phyloP scores from a whole-genome alignment of 768 basidiomycete species.

The Pholiota microspora region DNA sequence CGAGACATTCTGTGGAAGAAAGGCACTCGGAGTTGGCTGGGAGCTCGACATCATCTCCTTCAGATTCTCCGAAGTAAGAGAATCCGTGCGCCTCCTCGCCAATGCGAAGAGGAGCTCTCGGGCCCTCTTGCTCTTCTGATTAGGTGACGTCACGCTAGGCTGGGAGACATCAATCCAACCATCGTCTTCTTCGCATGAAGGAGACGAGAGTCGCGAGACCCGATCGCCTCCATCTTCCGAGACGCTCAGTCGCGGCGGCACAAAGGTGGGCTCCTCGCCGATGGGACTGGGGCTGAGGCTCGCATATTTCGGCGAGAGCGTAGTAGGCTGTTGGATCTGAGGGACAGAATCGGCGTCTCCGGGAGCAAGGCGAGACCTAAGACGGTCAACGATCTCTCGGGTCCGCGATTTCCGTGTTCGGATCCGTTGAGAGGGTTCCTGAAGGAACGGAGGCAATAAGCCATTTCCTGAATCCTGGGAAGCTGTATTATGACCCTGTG shows the following conservation, averaged over 20 bases:
- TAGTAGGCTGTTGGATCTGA: slow-evolving; percentile 3
- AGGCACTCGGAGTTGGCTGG: slow-evolving; percentile 5
- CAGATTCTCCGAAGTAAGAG: slow-evolving; percentile 27
- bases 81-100: slow-evolving; percentile 39
- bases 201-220: slow-evolving; percentile 27
- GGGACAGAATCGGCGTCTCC: slow-evolving; percentile 10
- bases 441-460: slow-evolving; percentile 49
- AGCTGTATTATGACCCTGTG: slow-evolving; percentile 24
- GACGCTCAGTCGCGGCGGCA: slow-evolving; percentile 33
- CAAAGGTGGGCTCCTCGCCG: slow-evolving; percentile 25
- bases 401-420: slow-evolving; percentile 51
- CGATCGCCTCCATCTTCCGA: slow-evolving; percentile 39
- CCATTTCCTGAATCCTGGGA: slow-evolving; percentile 25
- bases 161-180: slow-evolving; percentile 42
- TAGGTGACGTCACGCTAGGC: slow-evolving; percentile 17
- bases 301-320: slow-evolving; percentile 21
- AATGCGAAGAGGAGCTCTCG: slow-evolving; percentile 42
- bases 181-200: slow-evolving; percentile 38
- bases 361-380: slow-evolving; percentile 37
- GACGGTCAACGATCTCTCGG: slow-evolving; percentile 55
- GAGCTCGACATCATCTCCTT: slow-evolving; percentile 10
- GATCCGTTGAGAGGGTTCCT: slow-evolving; percentile 34
- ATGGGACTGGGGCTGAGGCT: slow-evolving; percentile 36
- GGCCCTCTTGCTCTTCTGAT: slow-evolving; percentile 36
- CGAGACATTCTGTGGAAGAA: slow-evolving; percentile 20